Base-by-base conservation (phyloP, 768 basidiomycete species). In the Kwoniella sp. region DNA sequence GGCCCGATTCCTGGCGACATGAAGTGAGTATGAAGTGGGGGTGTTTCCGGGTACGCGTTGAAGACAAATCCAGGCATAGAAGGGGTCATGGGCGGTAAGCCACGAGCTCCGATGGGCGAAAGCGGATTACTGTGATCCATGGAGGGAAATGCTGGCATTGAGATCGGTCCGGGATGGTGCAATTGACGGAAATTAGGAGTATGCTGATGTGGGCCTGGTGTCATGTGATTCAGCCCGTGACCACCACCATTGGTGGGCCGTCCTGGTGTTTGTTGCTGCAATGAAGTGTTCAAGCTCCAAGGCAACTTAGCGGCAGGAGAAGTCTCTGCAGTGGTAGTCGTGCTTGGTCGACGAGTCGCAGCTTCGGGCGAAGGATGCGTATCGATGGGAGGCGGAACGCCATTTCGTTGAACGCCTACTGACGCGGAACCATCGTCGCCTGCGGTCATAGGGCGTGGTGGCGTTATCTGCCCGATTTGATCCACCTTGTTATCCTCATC, bases 41-140 rank as follows among this genome's bases (percentile, higher is more conserved):
- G 81, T 51, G 83, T 73, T 74, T 85, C 82, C 1, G 75, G 75
- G 48, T 69, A 76, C 20, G 73, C 69, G 45, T 89, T 84, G 80
- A 96, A 94, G 13, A 87, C 88, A 82, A 96, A 98, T 4, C 92
- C 88, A 0, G 95, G 95, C 94, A 98, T 97, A 66, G 90, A 90
- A 0, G 94, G 93, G n/a, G 94, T 96, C 74, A 96, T 92, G 1
- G 91, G 90, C 15, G 91, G 90, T n/a, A 93, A 82, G 0, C 90
- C 90, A 68, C 88, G 86, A n/a, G 89, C 89, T 11, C 89, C 91
- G 67, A 88, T 69, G 13, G 84, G 83, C 0, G 82, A 82, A 34
- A 83, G 67, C 8, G 83, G 81, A 52, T 77, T 77, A 17, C 25
- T 47, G 17, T n/a, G 52, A 29, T 69, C 72, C 65, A 70, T 73